Evolutionary conservation across 345 rosid genomes (phyloP).

Genomic region (Geranium brycei): DNA sequence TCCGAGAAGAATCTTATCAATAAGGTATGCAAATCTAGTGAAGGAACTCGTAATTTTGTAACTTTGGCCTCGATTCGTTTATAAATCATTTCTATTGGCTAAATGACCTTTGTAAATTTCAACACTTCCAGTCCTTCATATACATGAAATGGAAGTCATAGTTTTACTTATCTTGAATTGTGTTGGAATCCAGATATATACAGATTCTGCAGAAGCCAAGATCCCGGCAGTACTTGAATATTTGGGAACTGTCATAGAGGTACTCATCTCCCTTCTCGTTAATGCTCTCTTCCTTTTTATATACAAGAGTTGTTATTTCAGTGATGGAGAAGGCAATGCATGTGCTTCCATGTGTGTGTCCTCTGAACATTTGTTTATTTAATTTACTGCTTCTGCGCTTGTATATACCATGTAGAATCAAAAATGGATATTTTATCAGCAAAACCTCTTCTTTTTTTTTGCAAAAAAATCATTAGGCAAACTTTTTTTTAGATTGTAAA

Average conservation of each 20-base stretch:
- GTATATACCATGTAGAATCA: too few species aligned
- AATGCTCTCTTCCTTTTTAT: too few species aligned
- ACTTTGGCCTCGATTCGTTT: neutral
- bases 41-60: neutral
- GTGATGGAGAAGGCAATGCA: too few species aligned
- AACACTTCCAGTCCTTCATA: too few species aligned
- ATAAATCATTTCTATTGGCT: neutral
- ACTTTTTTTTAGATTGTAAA: too few species aligned
- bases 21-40: constrained; percentile 34
- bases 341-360: too few species aligned
- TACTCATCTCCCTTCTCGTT: constrained; percentile 11
- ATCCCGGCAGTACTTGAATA: constrained; percentile 80
- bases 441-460: too few species aligned
- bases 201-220: constrained; percentile 86
- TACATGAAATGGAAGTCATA: neutral
- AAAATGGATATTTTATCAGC: too few species aligned
- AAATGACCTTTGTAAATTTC: neutral
- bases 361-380: too few species aligned
- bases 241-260: constrained; percentile 79
- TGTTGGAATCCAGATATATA: constrained; percentile 54
- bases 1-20: constrained; percentile 67
- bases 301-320: neutral
- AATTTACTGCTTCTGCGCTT: too few species aligned
- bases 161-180: neutral
- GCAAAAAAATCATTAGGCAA: too few species aligned